Conservation (phyloP, 495 filamentous ascomycete genomes). For the Penicillium subrubescens region DNA sequence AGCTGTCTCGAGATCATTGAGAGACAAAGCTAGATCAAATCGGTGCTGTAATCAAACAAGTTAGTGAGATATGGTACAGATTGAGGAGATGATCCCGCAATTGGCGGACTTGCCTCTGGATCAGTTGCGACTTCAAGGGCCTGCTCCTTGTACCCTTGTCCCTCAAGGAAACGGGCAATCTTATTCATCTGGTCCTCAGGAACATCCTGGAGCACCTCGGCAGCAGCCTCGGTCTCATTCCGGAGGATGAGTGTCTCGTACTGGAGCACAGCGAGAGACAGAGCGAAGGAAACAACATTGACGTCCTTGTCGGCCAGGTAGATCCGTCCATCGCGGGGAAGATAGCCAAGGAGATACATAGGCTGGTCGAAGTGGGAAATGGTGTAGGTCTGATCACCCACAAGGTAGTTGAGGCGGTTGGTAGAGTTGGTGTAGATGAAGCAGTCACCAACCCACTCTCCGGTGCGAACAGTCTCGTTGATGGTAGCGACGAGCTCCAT, state of each 20-base stretch:
- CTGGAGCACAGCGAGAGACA: conserved; percentile 93
- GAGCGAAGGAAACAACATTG: conserved; percentile 81
- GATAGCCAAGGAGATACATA: conserved; percentile 93
- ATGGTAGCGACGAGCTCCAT: conserved; percentile 96
- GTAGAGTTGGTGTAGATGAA: conserved; percentile 98
- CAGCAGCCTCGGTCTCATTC: conserved; percentile 90
- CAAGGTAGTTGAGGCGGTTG: conserved; percentile 96
- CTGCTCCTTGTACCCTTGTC: conserved; percentile 93
- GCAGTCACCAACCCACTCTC: conserved; percentile 97
- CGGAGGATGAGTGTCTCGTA: conserved; percentile 96
- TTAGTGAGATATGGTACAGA: neutral
- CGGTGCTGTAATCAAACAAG: conserved; percentile 58
- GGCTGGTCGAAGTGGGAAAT: conserved; percentile 94
- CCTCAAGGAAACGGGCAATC: conserved; percentile 96
- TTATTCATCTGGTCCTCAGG: conserved; percentile 93
- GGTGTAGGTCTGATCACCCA: conserved; percentile 98
- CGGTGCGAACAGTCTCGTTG: conserved; percentile 90
- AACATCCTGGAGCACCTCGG: conserved; percentile 79
- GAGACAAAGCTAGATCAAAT: conserved; percentile 85
- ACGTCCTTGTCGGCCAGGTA: conserved; percentile 97
- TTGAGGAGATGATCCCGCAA: neutral
- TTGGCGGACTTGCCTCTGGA: conserved; percentile 51
- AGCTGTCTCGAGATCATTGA: conserved; percentile 82
- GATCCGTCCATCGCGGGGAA: conserved; percentile 88
- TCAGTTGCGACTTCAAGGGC: conserved; percentile 97